These are phyloP conservation scores for Carnegiea gigantea DNA, from an alignment of 179 eudicot species.

Conservation along the genomic window DNA sequence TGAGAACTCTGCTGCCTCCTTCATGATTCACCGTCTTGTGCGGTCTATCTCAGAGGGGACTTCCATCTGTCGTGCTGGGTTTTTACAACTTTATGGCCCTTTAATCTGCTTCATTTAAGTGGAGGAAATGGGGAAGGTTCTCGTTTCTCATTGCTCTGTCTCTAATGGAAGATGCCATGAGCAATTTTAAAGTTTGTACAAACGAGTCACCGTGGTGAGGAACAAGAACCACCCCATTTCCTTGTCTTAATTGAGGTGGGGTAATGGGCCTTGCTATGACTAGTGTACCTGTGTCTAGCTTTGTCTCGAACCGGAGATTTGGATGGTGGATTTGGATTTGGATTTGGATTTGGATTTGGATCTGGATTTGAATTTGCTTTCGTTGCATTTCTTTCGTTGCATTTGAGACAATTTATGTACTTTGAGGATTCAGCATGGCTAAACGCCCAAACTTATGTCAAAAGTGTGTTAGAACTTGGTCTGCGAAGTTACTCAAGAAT, in stretches of 20 bases:
- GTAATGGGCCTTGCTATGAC: conserved; percentile 21
- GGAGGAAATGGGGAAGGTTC: conserved; percentile 31
- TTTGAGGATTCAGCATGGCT: not conserved
- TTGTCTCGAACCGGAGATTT: not conserved
- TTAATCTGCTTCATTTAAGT: conserved; percentile 32
- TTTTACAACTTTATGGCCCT: conserved; percentile 13
- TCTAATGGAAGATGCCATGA: not conserved
- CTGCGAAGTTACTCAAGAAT: no score
- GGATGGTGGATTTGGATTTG: not conserved
- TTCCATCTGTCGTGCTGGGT: not conserved
- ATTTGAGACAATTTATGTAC: not conserved
- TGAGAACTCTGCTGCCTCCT: conserved; percentile 82
- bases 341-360: conserved; percentile 1
- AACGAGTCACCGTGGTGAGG: conserved; percentile 9
- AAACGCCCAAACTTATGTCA: not conserved
- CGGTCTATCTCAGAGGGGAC: conserved; percentile 23
- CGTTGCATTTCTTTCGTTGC: not conserved
- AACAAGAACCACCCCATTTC: conserved; percentile 29
- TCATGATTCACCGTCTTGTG: conserved; percentile 52
- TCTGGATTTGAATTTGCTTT: no score
- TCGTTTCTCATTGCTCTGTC: conserved; percentile 21
- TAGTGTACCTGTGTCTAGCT: not conserved
- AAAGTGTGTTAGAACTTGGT: no score
- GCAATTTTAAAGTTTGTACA: not conserved
- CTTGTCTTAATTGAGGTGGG: conserved; percentile 30